Base-by-base conservation (phyloP, 805 yeast genomes). In the Lachancea thermotolerans region DNA sequence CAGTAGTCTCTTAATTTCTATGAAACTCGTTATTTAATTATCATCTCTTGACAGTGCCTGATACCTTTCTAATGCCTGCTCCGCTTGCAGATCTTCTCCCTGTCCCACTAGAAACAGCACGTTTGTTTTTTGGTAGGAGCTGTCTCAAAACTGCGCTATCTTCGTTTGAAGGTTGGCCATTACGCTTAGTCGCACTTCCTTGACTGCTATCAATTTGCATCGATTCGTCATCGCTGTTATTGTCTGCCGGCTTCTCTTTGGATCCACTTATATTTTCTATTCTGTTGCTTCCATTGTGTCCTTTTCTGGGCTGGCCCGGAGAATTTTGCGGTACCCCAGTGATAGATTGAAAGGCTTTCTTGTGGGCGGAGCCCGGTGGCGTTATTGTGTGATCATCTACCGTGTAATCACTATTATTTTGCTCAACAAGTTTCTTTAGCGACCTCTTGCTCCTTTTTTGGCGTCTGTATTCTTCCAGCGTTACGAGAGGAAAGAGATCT, bases 291-390 rank as follows among this genome's bases (percentile, higher is more conserved):
- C 60, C 68, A 38, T 47, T 58, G n/a, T 56, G 55, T 7, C 70
- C 62, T 46, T 91, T 91, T 59, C 97, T 77, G 35, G 99, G 99
- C 66, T 93, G 99, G 1, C 98, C 99, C 0, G 99, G 99, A 2
- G 96, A 87, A 41, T 87, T 87, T 52, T 77, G 76, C 4, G 98
- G 99, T 15, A 93, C 89, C 3, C 67, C 63, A n/a, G 58, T 56
- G 41, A 58, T 37, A 11, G 46, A 37, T 30, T 38, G 44, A 54
- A 51, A 36, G 56, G 60, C 8, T 66, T 58, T 41, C 54, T 48
- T 58, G 64, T 58, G 48, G 55, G 46, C 54, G 52, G 68, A 51
- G 59, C 69, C 54, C 52, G 70, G 57, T 21, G 62, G 68, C n/a
- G 64, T 63, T 55, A 57, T 55, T 15, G 54, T 49, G 38, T 41